Evolutionary conservation across 1,284 basidiomycete genomes (phyloP), one percentile per base, ranked within the genome.

Genomic region (Ceratorhiza oryzae-sativae): DNA sequence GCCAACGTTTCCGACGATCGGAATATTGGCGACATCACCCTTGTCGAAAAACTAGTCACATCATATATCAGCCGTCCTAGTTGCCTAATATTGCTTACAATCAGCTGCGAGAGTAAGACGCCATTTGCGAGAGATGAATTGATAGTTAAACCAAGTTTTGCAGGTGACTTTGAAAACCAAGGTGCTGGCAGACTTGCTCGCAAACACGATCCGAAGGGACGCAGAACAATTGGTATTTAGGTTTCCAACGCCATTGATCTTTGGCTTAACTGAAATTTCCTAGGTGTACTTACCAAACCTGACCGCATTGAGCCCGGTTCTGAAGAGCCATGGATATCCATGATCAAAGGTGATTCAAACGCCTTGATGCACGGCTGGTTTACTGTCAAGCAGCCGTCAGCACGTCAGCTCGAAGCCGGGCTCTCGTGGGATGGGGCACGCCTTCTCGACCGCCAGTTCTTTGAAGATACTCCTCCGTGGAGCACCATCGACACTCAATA

Each of bases 201-300:
- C 67, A 71, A 81, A 2, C 79, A 85, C 53, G 90, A 92, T 76
- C 85, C 85, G 0, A 79, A 84, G 0, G 89, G 90, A 0, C 82
- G 83, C 67, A 82, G 90, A 1, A 93, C 90, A 0, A 88, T 92
- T 30, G 90, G 91, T 90, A 72, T 20, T 9, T 3, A 15, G 4
- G 41, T 45, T 18, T 73, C 36, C 9, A 12, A 34, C 27, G 48
- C 23, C 48, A 23, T 20, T 39, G 34, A 20, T 53, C 23, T 48
- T 36, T 49, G n/a, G 25, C 39, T 42, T 34, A 30, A 25, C 3
- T 39, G 13, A 6, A 6, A 6, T 39, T 39, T 6, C 8, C 36
- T 41, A 92, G 91, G 90, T 71, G 91, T 93, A 18, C 82, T 93
- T n/a, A 93, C 91, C 0, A 93, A 93, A 77, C 89, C 91, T 0